A percentile compares a stretch with the other conserved stretches of the same genome.
phyloP scores from a whole-genome alignment of 23 red algal genomes.

The Porphyridium purpureum region DNA sequence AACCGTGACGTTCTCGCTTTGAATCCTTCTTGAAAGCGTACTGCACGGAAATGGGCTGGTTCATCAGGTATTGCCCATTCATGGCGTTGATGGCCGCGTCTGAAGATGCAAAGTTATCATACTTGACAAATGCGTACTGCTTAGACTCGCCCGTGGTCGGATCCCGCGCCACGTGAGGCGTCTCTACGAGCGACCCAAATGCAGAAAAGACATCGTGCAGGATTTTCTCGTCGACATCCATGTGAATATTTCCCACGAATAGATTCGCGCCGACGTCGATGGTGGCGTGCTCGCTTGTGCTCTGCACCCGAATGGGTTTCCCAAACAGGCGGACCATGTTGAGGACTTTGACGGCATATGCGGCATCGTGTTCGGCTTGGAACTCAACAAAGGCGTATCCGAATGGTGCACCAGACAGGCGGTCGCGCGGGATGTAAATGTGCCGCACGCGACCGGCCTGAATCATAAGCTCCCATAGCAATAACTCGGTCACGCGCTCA shows the following conservation, averaged over 20 bases:
- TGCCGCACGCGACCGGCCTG: slow-evolving; percentile 56
- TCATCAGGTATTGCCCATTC: slow-evolving; percentile 56
- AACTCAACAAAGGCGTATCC: slow-evolving; percentile 82
- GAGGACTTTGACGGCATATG: slow-evolving; percentile 56
- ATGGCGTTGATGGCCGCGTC: slow-evolving; percentile 67
- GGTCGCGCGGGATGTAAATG: slow-evolving; percentile 75
- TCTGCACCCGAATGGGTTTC: slow-evolving; percentile 44
- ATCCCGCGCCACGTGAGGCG: slow-evolving; percentile 53
- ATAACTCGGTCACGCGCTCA: slow-evolving; percentile 40
- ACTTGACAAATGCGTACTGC: slow-evolving; percentile 71
- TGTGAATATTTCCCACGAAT: slow-evolving; percentile 75
- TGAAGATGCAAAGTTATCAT: slow-evolving; percentile 32
- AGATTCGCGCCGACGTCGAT: slow-evolving; percentile 62
- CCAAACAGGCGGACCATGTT: slow-evolving; percentile 38
- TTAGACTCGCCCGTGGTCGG: slow-evolving; percentile 16
- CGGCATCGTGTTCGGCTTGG: slow-evolving; percentile 26
- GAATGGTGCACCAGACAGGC: slow-evolving; percentile 54
- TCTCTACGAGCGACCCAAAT: slow-evolving; percentile 61
- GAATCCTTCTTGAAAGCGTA: slow-evolving; percentile 79
- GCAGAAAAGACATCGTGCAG: slow-evolving; percentile 55
- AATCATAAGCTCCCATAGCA: slow-evolving; percentile 61
- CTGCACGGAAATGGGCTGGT: slow-evolving; percentile 54
- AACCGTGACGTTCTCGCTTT: slow-evolving; percentile 47
- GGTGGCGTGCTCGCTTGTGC: slow-evolving; percentile 8
- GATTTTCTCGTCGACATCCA: slow-evolving; percentile 64